Evolutionary conservation across 1,284 basidiomycete species (phyloP).

Genomic region (Cryptococcus wingfieldii): DNA sequence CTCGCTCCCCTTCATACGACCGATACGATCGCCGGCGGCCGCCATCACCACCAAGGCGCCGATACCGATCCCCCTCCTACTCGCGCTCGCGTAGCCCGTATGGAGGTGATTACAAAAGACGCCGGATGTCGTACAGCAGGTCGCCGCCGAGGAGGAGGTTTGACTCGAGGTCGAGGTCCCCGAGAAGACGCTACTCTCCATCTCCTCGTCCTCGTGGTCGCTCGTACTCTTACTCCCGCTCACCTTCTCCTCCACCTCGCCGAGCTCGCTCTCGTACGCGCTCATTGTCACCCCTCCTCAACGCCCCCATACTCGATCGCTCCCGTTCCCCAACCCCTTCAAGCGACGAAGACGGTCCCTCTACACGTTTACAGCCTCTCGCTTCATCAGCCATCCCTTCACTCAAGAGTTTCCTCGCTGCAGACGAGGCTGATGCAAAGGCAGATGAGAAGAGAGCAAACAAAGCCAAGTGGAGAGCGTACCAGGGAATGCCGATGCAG

Average conservation of each 20-base stretch:
- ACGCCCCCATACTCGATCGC: conserved; percentile 11
- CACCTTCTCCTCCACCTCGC: conserved; percentile 11
- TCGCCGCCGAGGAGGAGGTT: conserved; percentile 5
- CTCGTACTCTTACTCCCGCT: neutral
- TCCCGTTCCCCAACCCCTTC: conserved; percentile 24
- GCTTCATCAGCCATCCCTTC: conserved; percentile 70
- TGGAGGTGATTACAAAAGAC: neutral
- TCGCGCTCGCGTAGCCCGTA: conserved; percentile 7
- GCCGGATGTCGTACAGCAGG: conserved; percentile 4
- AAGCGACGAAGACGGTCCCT: conserved; percentile 44
- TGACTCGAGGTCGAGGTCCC: conserved; percentile 1
- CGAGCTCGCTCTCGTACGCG: conserved; percentile 2
- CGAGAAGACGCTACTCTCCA: conserved; percentile 6
- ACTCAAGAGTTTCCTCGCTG: conserved; percentile 70
- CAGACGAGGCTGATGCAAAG: conserved; percentile 63
- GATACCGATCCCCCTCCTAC: conserved; percentile 4
- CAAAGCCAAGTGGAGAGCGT: conserved; percentile 67
- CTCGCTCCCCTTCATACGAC: conserved; percentile 9
- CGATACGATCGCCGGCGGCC: conserved; percentile 6
- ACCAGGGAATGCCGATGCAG: conserved; percentile 47
- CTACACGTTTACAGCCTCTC: conserved; percentile 53
- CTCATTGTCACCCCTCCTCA: conserved; percentile 12
- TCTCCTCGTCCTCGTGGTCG: conserved; percentile 6
- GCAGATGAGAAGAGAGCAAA: conserved; percentile 61
- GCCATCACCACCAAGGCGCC: conserved; percentile 8